phyloP scores from a whole-genome alignment of 2,329 filamentous ascomycete genomes.

The Chalaropsis thielavioides region DNA sequence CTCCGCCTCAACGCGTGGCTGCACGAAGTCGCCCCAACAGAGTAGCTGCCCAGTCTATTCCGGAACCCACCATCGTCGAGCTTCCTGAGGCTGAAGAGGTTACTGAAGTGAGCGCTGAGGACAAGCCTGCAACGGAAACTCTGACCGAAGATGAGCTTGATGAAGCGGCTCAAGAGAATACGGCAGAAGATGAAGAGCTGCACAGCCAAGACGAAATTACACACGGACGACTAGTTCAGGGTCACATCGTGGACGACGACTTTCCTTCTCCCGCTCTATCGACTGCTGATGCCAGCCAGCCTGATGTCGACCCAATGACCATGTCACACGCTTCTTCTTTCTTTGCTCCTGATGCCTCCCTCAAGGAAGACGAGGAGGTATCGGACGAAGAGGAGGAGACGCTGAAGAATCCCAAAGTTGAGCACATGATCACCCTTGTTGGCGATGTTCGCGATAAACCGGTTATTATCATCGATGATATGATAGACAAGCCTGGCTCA shows the following conservation, averaged over 20 bases:
- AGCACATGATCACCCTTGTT: slow-evolving; percentile 95
- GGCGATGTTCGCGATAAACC: slow-evolving; percentile 79
- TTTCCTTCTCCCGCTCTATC: slow-evolving; percentile 66
- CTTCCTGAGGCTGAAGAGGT: slow-evolving; percentile 11
- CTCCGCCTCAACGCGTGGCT: slow-evolving; percentile 10
- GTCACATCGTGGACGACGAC: slow-evolving; percentile 89
- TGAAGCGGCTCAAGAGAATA: slow-evolving; percentile 22
- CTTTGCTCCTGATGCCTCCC: slow-evolving; percentile 59
- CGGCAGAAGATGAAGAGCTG: slow-evolving; percentile 49
- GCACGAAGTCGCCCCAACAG: slow-evolving; percentile 5
- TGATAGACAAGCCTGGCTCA: slow-evolving; percentile 93
- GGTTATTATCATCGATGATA: slow-evolving; percentile 93
- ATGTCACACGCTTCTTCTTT: slow-evolving; percentile 68
- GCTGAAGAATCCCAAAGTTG: slow-evolving; percentile 63
- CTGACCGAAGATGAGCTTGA: background rate
- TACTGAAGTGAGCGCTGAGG: background rate
- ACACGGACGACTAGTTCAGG: slow-evolving; percentile 78
- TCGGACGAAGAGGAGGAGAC: slow-evolving; percentile 90
- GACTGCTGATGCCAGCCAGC: slow-evolving; percentile 48
- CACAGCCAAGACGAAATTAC: slow-evolving; percentile 78
- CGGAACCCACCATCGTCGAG: slow-evolving; percentile 13
- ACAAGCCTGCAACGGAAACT: background rate
- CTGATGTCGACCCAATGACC: slow-evolving; percentile 68
- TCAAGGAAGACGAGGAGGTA: slow-evolving; percentile 60
- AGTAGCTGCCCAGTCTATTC: slow-evolving; percentile 5